Base-by-base conservation (phyloP, 495 filamentous ascomycete genomes). In the Neurospora pannonica region DNA sequence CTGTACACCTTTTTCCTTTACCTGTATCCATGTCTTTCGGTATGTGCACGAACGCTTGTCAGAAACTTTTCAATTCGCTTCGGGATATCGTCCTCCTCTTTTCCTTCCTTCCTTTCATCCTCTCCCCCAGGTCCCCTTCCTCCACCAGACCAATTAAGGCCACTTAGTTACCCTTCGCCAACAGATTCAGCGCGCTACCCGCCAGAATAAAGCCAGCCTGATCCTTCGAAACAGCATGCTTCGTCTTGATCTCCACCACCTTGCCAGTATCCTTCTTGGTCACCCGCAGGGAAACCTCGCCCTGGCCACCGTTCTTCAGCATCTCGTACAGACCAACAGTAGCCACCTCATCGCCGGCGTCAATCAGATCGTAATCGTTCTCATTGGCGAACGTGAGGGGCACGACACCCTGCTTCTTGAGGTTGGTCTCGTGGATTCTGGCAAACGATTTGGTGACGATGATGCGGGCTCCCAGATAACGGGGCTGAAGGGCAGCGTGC, bases 361-460 rank as follows among this genome's bases (percentile, higher is more conserved):
- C 84, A 69, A 99, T 90, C 71, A 83, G 82, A 75, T 95, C 93
- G 80, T 99, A 99, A 80, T 98, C 97, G n/a, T 84, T 85, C 79
- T 92, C 92, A 79, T 96, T 87, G 3, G 84, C 93, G 78, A 99
- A 97, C 0, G 93, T 97, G 75, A 99, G 84, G 0, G 96, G 96
- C 28, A 98, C 94, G 19, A 99, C 92, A 74, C 96, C 96, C 86
- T 99, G 96, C 87, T 99, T 98, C 90, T 99, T 99, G 38, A 99
- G 85, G 84, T 99, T 99, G 21, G 96, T 97, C 87, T 99, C 97
- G 85, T 99, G 96, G 82, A 99, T 99, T 60, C 96, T 88, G 4
- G 96, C 96, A 81, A 99, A 98, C 80, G 87, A 90, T 87, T 98
- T 98, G 72, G 91, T 87, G 34, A 98, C 89, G 67, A 99, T 93